Conservation (phyloP, 192 early-diverging fungal genomes). For the Thoreauomyces humboldtii region DNA sequence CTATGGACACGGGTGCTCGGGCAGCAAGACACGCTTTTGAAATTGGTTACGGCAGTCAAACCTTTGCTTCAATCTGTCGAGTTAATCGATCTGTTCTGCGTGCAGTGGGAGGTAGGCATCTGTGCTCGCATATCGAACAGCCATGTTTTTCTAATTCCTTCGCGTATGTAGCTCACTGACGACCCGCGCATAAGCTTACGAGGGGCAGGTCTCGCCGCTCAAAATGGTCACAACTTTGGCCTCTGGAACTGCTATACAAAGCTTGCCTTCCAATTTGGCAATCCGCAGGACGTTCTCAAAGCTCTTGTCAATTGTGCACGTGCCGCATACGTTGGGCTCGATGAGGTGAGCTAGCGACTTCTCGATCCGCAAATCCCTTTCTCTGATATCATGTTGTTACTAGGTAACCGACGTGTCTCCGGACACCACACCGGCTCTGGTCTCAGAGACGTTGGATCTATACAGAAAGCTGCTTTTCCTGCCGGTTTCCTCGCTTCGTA, state of each 20-base stretch:
- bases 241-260: constrained; percentile 18
- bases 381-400: neutral
- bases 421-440: no score
- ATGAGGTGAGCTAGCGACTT: constrained; percentile 1
- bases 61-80: no score
- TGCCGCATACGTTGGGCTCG: constrained; percentile 1
- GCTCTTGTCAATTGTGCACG: constrained; percentile 15
- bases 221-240: neutral
- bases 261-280: neutral
- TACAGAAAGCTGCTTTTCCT: constrained; percentile 14
- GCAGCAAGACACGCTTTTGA: no score
- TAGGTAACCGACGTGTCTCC: neutral
- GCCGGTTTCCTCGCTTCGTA: neutral
- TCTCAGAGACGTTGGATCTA: constrained; percentile 8
- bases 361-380: neutral
- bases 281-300: neutral
- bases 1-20: no score
- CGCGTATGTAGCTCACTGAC: no score
- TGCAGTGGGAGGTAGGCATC: no score
- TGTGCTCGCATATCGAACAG: no score
- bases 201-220: no score
- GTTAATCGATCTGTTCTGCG: no score
- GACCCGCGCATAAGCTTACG: no score
- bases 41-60: no score
- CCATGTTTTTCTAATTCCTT: no score